Conservation (phyloP, 495 filamentous ascomycete species). For the Neohortaea acidophila region DNA sequence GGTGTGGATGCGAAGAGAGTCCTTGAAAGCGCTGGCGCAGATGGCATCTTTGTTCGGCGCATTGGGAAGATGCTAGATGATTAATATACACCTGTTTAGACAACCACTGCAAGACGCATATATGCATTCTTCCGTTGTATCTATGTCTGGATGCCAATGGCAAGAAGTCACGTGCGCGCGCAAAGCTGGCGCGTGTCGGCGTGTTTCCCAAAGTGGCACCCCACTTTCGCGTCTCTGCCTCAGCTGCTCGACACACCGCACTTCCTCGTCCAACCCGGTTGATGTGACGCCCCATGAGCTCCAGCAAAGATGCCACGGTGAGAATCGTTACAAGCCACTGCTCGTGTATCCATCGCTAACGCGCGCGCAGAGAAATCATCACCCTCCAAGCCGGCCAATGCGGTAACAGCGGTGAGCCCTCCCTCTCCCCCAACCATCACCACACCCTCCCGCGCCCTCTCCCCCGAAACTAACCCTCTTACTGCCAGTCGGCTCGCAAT, state of each 20-base stretch:
- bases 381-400: constrained; percentile 98
- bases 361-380: constrained; percentile 71
- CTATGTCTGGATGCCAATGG: too few species aligned
- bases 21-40: too few species aligned
- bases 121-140: too few species aligned
- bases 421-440: constrained; percentile 1
- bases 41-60: too few species aligned
- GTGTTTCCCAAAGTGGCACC: too few species aligned
- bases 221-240: constrained; percentile 11
- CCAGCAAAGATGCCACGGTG: constrained; percentile 15
- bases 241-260: neutral
- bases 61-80: too few species aligned
- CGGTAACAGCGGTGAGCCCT: constrained; percentile 84
- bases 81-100: too few species aligned
- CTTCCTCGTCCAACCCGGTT: neutral
- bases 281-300: neutral
- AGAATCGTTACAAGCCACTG: neutral
- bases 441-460: constrained; percentile 14
- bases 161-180: too few species aligned
- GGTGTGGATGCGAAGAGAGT: too few species aligned
- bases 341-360: neutral
- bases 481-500: constrained; percentile 66
- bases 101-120: too few species aligned
- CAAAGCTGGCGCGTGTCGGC: constrained; percentile 2
- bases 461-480: too few species aligned